phyloP scores from a whole-genome alignment of 2,329 filamentous ascomycete species.

The Diaporthe eres region DNA sequence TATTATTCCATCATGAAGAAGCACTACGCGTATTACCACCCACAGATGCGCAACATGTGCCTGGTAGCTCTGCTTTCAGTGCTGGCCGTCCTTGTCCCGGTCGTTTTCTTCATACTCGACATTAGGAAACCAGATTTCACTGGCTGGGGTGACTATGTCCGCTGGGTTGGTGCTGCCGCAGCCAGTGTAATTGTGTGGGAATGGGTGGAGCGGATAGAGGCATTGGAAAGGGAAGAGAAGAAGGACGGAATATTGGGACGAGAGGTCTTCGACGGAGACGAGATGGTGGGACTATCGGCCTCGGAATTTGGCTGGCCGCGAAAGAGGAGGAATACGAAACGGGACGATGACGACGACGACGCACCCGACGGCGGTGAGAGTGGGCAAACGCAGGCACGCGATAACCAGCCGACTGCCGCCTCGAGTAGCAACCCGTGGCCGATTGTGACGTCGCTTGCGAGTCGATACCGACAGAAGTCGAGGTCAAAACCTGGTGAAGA shows the following conservation, averaged over 20 bases:
- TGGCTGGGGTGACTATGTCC: conserved; percentile 94
- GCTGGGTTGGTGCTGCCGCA: conserved; percentile 95
- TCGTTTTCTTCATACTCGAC: conserved; percentile 94
- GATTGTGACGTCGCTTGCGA: conserved; percentile 56
- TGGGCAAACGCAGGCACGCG: conserved; percentile 39
- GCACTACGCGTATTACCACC: conserved; percentile 90
- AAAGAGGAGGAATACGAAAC: conserved; percentile 51
- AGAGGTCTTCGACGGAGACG: conserved; percentile 94
- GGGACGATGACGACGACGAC: conserved; percentile 48
- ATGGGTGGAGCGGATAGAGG: conserved; percentile 96
- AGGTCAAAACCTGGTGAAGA: conserved; percentile 45
- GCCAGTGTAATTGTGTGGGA: conserved; percentile 99
- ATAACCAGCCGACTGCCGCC: conserved; percentile 43
- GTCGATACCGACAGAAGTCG: conserved; percentile 52
- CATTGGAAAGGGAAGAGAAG: conserved; percentile 90
- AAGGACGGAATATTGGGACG: conserved; percentile 93
- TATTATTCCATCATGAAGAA: conserved; percentile 95
- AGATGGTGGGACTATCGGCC: conserved; percentile 81
- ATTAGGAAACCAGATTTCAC: conserved; percentile 88
- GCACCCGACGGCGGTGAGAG: conserved; percentile 51
- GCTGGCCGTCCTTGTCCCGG: conserved; percentile 86
- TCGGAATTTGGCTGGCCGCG: conserved; percentile 65
- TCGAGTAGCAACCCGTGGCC: conserved; percentile 56
- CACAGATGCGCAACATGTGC: conserved; percentile 89
- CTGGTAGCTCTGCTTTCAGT: conserved; percentile 85